Evolutionary conservation across 768 basidiomycete species (phyloP).

Genomic region (Neoboletus magnificus): DNA sequence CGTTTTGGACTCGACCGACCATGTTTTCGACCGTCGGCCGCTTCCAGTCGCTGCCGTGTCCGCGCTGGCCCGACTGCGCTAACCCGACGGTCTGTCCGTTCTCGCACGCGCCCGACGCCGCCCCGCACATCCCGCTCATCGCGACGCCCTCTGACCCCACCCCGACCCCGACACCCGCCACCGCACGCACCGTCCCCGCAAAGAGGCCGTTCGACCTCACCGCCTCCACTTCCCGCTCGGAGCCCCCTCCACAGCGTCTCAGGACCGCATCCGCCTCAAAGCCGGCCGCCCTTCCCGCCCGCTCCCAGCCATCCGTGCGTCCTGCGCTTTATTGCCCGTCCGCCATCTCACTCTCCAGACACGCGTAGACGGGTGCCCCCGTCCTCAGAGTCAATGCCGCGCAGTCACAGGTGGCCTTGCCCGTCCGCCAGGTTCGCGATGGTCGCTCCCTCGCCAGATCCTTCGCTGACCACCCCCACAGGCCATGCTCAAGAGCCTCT

Average conservation of each 20-base stretch:
- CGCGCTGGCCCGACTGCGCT: constrained; percentile 46
- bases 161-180: background rate
- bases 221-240: constrained; percentile 26
- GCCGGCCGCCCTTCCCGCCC: constrained; percentile 32
- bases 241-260: constrained; percentile 66
- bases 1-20: too few species aligned
- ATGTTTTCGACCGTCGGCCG: constrained; percentile 67
- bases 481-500: constrained; percentile 73
- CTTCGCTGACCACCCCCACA: constrained; percentile 25
- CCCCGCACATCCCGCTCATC: constrained; percentile 24
- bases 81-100: constrained; percentile 57
- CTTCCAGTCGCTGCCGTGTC: constrained; percentile 61
- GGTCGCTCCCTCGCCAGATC: too few species aligned
- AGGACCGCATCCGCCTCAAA: constrained; percentile 45
- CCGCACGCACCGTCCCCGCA: constrained; percentile 37
- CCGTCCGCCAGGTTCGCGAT: constrained; percentile 64
- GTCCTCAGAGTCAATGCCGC: constrained; percentile 63
- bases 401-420: constrained; percentile 66
- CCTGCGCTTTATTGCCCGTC: background rate
- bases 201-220: constrained; percentile 45
- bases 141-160: constrained; percentile 10
- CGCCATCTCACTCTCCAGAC: background rate
- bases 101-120: constrained; percentile 50
- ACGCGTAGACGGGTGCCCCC: constrained; percentile 54
- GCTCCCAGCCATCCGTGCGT: constrained; percentile 26